Base-by-base conservation (phyloP, 2,329 filamentous ascomycete genomes). In the Exophiala aquamarina region DNA sequence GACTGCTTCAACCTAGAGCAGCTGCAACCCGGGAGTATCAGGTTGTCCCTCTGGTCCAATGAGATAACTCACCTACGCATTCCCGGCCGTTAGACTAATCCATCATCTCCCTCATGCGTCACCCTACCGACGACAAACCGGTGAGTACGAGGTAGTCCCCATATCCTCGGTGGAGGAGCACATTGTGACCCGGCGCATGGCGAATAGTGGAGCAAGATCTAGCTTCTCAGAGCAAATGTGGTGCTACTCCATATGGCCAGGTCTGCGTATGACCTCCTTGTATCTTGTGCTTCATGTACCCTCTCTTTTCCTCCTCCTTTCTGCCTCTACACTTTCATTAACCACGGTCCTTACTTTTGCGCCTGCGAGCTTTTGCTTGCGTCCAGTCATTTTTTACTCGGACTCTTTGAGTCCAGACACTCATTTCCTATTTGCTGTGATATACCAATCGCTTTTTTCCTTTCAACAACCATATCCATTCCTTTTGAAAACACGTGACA, bases 371-470 rank as follows among this genome's bases (percentile, higher is more conserved):
- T 37, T 48, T 52, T 55, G 52, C 49, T 55, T 46, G 46, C 51
- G 54, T 57, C 49, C 54, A 55, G 48, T 57, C 54, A 26, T 55
- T 55, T 35, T 21, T 48, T 43, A 45, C 44, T 52, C 52, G 54
- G 55, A 40, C 46, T 47, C 38, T 45, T 41, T 34, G 36, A 49
- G 44, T 45, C 52, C 48, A 55, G 42, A 36, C 52, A 52, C 45
- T 55, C 52, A 15, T 49, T 53, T 43, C 35, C 29, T 39, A 18
- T 20, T 18, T 37, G 15, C 18, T 35, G 31, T 15, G 43, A 46
- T 45, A 29, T 37, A 17, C 29, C 15, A 38, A 11, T 34, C 34
- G 23, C 45, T 46, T 45, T 47, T 37, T 46, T 53, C 43, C n/a
- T 50, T 40, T 42, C 32, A 26, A 41, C 46, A 29, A 50, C 35